Evolutionary conservation across 257 asterid species (phyloP).

Genomic region (Datura wrightii): DNA sequence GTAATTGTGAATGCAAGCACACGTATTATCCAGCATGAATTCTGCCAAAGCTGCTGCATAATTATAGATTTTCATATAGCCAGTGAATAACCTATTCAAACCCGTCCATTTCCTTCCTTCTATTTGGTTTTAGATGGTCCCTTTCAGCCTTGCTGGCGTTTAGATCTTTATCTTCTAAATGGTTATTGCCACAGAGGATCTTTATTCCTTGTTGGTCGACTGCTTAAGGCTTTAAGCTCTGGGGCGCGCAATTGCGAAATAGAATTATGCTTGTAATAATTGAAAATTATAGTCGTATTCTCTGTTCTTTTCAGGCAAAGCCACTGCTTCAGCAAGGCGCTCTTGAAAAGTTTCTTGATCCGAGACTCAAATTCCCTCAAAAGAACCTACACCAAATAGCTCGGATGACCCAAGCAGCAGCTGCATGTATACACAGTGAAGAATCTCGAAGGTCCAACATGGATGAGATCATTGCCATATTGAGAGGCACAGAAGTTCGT

Average conservation of each 20-base stretch:
- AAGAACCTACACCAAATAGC: slow-evolving; percentile 49
- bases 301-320: slow-evolving; percentile 56
- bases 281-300: slow-evolving; percentile 9
- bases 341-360: slow-evolving; percentile 62
- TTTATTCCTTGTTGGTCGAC: neutral
- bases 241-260: no score
- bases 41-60: neutral
- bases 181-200: neutral
- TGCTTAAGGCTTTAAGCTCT: neutral
- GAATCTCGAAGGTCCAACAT: slow-evolving; percentile 70
- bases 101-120: neutral
- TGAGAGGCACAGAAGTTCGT: slow-evolving; percentile 55
- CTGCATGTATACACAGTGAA: slow-evolving; percentile 66
- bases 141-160: neutral
- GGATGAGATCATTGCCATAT: slow-evolving; percentile 55
- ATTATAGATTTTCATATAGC: neutral
- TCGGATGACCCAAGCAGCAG: slow-evolving; percentile 67
- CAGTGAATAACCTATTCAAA: neutral
- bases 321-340: slow-evolving; percentile 67
- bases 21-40: neutral
- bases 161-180: neutral
- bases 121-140: neutral
- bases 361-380: slow-evolving; percentile 42
- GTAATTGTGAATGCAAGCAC: neutral
- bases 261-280: neutral